A percentile compares a stretch with the other conserved stretches of the same genome.
phyloP scores from a whole-genome alignment of 495 filamentous ascomycete genomes.

The Hyaloscypha variabilis region DNA sequence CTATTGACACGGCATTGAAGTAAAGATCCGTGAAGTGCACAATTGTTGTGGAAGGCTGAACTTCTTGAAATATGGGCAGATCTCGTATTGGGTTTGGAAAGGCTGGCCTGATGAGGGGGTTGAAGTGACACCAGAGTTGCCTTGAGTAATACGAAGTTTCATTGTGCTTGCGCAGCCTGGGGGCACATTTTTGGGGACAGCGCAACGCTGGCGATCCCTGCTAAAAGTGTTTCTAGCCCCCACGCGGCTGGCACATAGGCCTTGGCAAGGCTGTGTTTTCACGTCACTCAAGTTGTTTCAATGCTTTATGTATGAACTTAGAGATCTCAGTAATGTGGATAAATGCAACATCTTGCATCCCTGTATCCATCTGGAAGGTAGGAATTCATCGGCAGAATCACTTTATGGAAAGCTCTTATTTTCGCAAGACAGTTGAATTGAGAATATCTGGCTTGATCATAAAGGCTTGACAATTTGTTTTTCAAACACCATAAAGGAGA shows the following conservation, averaged over 20 bases:
- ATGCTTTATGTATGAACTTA: not conserved
- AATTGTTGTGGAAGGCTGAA: not conserved
- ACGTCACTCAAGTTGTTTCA: not conserved
- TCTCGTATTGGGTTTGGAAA: not conserved
- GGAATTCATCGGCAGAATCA: no score
- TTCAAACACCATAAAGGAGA: not conserved
- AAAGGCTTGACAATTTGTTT: not conserved
- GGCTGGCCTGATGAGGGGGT: not conserved
- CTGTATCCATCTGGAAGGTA: no score
- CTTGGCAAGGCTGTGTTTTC: not conserved
- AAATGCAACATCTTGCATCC: not conserved
- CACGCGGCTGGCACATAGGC: not conserved
- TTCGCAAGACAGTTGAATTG: not conserved
- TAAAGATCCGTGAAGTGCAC: not conserved
- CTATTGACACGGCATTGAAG: slow-evolving; percentile 6
- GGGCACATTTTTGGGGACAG: slow-evolving; percentile 2
- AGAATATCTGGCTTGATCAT: not conserved
- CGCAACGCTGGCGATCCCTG: not conserved
- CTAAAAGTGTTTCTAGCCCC: not conserved
- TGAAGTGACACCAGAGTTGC: not conserved
- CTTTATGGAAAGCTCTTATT: not conserved
- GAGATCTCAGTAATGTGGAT: not conserved
- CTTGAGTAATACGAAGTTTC: slow-evolving; percentile 7
- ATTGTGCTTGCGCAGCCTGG: not conserved
- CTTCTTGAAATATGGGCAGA: not conserved